Conservation (phyloP, 1,284 basidiomycete genomes). For the Jaminaea rosea region DNA sequence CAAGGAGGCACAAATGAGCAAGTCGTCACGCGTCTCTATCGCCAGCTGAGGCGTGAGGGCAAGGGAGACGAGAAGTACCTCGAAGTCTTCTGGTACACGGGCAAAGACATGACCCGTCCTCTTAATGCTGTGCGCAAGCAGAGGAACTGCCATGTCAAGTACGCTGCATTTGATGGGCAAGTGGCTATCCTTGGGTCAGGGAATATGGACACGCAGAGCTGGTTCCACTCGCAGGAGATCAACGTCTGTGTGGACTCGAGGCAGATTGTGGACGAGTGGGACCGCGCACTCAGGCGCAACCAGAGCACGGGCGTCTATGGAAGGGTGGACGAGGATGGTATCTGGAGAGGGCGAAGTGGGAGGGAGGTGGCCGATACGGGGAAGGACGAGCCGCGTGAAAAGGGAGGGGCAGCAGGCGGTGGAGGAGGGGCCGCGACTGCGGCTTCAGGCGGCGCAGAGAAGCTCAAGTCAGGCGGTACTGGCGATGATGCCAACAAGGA, state of each 20-base stretch:
- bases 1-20: constrained; percentile 74
- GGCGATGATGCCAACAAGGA: too few species aligned
- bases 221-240: constrained; percentile 70
- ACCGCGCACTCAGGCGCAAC: constrained; percentile 58
- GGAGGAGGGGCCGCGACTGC: too few species aligned
- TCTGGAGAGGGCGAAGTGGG: constrained; percentile 57
- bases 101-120: constrained; percentile 64
- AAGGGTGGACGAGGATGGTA: constrained; percentile 58
- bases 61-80: constrained; percentile 52
- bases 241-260: constrained; percentile 65
- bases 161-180: constrained; percentile 63
- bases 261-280: constrained; percentile 59
- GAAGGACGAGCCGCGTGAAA: neutral
- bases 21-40: constrained; percentile 61
- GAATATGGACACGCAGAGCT: constrained; percentile 58
- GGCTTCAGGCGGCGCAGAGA: too few species aligned
- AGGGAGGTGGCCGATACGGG: constrained; percentile 31
- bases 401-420: too few species aligned
- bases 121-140: constrained; percentile 65
- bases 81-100: constrained; percentile 59
- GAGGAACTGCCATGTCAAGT: constrained; percentile 63
- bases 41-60: constrained; percentile 30
- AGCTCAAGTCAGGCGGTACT: too few species aligned
- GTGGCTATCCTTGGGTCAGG: constrained; percentile 64
- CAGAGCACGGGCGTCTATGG: constrained; percentile 65